Percentiles rank a stretch among this genome's conserved stretches.
Conservation (phyloP, 2,329 filamentous ascomycete species). For the Westerdykella sp. region DNA sequence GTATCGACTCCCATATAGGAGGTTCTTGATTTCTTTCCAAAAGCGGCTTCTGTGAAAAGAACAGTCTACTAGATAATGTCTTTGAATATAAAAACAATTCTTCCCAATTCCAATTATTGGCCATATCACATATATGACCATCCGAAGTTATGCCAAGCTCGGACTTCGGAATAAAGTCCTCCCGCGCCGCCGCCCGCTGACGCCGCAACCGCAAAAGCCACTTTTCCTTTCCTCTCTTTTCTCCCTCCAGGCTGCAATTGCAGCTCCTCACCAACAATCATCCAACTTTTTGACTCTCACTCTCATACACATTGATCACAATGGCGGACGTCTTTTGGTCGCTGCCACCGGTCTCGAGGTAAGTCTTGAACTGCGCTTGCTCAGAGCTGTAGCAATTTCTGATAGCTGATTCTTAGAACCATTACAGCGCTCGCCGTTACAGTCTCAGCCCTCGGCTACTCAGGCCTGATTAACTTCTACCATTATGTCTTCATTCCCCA, state of each 20-base stretch:
- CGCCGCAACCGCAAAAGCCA: constrained; percentile 11
- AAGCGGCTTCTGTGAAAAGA: no score
- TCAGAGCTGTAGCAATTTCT: constrained; percentile 27
- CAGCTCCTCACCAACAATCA: constrained; percentile 25
- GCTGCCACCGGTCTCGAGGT: constrained; percentile 62
- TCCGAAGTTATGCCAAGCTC: no score
- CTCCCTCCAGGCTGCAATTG: constrained; percentile 29
- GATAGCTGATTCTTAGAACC: constrained; percentile 54
- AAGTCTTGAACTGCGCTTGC: constrained; percentile 22
- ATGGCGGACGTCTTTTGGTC: constrained; percentile 59
- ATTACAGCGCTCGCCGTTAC: constrained; percentile 59
- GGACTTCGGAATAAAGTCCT: neutral
- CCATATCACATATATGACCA: no score
- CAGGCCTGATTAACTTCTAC: constrained; percentile 47
- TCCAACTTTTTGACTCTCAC: constrained; percentile 9
- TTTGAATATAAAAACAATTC: no score
- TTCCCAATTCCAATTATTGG: no score
- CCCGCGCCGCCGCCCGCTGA: constrained; percentile 3
- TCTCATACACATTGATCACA: constrained; percentile 13
- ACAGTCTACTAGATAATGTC: no score
- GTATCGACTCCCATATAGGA: no score
- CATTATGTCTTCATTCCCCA: constrained; percentile 52
- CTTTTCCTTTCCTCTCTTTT: constrained; percentile 10
- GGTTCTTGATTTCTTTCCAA: no score
- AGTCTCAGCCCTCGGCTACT: constrained; percentile 57